Evolutionary conservation across 176 grass and related monocot genomes (phyloP).

Genomic region (Lolium rigidum): DNA sequence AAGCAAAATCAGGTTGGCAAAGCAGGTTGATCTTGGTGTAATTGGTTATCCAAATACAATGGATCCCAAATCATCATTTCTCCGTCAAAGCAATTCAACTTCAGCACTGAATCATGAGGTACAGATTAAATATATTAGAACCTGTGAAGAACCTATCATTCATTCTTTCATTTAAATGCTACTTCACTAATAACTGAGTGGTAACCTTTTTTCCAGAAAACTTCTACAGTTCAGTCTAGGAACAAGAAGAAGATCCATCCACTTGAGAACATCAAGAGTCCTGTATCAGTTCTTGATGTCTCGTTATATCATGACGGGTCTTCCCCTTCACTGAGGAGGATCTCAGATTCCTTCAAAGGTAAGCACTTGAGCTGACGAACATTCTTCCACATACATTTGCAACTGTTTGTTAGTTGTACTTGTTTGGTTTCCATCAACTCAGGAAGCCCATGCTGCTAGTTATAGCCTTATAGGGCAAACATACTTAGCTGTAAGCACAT

Average conservation of each 20-base stretch:
- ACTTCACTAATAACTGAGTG: neutral
- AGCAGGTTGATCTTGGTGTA: constrained; percentile 24
- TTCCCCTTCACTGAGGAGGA: constrained; percentile 42
- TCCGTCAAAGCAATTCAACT: constrained; percentile 28
- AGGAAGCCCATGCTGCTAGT: constrained; percentile 40
- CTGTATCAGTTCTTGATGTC: constrained; percentile 65
- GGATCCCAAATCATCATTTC: constrained; percentile 30
- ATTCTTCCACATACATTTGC: constrained; percentile 1
- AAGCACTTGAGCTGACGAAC: constrained; percentile 36
- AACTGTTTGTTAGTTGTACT: neutral
- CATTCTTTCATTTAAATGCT: neutral
- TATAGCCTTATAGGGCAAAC: constrained; percentile 38
- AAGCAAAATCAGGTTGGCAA: constrained; percentile 32
- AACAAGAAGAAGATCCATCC: constrained; percentile 40
- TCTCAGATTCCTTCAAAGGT: constrained; percentile 67
- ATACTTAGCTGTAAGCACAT: constrained; percentile 50
- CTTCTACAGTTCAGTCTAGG: neutral
- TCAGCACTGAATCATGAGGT: constrained; percentile 42
- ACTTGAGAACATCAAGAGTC: constrained; percentile 47
- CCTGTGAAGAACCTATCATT: neutral
- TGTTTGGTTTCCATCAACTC: constrained; percentile 27
- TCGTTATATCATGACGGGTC: constrained; percentile 52
- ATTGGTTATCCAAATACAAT: constrained; percentile 8
- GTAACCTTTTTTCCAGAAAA: constrained; percentile 40
- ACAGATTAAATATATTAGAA: constrained; percentile 7